A percentile compares a stretch with the other conserved stretches of the same genome.
phyloP scores from a whole-genome alignment of 305 asterid species.

The Petunia hybrid region DNA sequence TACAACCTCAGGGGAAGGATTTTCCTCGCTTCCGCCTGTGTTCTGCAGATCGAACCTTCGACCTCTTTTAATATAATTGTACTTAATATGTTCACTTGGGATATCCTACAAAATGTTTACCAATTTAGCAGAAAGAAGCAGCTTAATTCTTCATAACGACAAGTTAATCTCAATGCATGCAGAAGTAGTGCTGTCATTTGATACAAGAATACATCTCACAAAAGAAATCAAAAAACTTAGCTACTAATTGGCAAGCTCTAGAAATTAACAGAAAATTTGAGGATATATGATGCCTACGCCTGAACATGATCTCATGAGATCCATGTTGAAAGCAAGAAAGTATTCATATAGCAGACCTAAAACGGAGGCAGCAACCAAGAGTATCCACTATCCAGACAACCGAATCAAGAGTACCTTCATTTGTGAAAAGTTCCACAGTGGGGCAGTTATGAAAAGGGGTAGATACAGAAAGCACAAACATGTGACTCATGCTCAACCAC shows the following conservation, averaged over 20 bases:
- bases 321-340: constrained; percentile 22
- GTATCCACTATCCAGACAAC: no score
- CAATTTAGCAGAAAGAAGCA: constrained; percentile 30
- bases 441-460: background rate
- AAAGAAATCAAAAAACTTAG: background rate
- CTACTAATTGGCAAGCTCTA: constrained; percentile 20
- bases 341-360: background rate
- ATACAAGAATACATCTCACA: background rate
- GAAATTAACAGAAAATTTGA: constrained; percentile 15
- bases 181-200: background rate
- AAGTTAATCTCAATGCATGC: constrained; percentile 19
- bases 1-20: constrained; percentile 67
- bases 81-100: constrained; percentile 36
- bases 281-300: constrained; percentile 3
- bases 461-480: constrained; percentile 15
- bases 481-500: constrained; percentile 22
- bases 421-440: constrained; percentile 16
- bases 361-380: background rate
- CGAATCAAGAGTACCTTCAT: background rate
- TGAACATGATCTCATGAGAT: constrained; percentile 2
- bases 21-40: constrained; percentile 52
- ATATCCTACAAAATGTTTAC: constrained; percentile 45
- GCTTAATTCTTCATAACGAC: background rate
- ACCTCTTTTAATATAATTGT: constrained; percentile 54
- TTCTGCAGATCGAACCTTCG: constrained; percentile 47